A percentile compares a stretch with the other conserved stretches of the same genome.
Evolutionary conservation across 2,329 filamentous ascomycete species (phyloP).

Genomic region (Scedosporium aurantiacum): DNA sequence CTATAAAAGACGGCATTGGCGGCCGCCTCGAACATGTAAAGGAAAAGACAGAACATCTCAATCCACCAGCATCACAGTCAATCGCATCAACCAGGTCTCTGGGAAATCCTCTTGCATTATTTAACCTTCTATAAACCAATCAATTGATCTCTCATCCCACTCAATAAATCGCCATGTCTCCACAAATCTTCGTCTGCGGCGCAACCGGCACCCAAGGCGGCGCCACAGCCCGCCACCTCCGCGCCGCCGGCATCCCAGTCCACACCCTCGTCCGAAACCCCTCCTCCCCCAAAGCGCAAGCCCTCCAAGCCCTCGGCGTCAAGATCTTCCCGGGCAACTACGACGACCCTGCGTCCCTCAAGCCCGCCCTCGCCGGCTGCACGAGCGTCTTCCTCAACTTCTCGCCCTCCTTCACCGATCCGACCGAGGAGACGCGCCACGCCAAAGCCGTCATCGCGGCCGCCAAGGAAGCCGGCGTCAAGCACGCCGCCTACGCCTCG

Average conservation of each 20-base stretch:
- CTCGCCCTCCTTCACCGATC: constrained; percentile 18
- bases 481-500: constrained; percentile 26
- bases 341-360: constrained; percentile 27
- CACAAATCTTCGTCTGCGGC: constrained; percentile 29
- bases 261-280: constrained; percentile 36
- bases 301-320: constrained; percentile 27
- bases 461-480: constrained; percentile 24
- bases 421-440: constrained; percentile 17
- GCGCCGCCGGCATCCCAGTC: constrained; percentile 29
- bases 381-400: constrained; percentile 35
- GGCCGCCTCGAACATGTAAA: background rate
- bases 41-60: background rate
- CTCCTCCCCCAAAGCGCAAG: constrained; percentile 26
- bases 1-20: background rate
- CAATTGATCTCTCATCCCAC: background rate
- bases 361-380: constrained; percentile 29
- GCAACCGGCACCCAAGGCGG: constrained; percentile 40
- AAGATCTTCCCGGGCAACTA: constrained; percentile 34
- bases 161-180: background rate
- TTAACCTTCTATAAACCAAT: background rate
- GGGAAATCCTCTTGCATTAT: background rate
- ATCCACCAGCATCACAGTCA: background rate
- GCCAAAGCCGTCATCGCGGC: constrained; percentile 22
- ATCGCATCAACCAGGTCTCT: background rate
- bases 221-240: constrained; percentile 38